A percentile compares a stretch with the other conserved stretches of the same genome.
phyloP scores from a whole-genome alignment of 148 eudicot species.

The Rhododendron williamsianum region DNA sequence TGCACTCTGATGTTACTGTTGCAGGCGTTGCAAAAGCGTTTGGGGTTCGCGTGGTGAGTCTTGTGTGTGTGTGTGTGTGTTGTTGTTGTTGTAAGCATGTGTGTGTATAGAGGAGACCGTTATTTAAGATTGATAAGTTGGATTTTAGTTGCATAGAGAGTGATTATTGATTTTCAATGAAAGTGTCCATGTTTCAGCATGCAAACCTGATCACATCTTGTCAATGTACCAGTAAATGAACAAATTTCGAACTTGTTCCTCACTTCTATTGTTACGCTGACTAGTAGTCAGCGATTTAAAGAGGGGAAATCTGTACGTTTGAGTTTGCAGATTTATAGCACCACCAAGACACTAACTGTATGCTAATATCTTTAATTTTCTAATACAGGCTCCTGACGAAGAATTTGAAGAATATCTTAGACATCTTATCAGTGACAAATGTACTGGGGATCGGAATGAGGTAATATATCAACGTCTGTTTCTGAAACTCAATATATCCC shows the following conservation, averaged over 20 bases:
- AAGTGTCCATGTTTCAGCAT: neutral
- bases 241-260: neutral
- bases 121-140: neutral
- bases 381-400: conserved; percentile 88
- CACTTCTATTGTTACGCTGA: neutral
- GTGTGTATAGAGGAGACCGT: neutral
- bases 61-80: no score
- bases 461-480: conserved; percentile 20
- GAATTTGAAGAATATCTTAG: conserved; percentile 89
- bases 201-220: neutral
- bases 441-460: conserved; percentile 84
- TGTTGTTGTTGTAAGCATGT: neutral
- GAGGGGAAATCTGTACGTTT: neutral
- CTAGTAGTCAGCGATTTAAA: neutral
- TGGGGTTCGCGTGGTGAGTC: conserved; percentile 87
- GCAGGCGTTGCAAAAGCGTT: conserved; percentile 94
- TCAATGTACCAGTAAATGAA: neutral
- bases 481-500: neutral
- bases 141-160: neutral
- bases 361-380: neutral
- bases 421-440: conserved; percentile 55
- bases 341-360: neutral
- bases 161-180: neutral
- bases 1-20: conserved; percentile 85
- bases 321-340: neutral